Percentiles rank a stretch among this genome's conserved stretches.
Conservation (phyloP, 2,329 filamentous ascomycete genomes). For the Verticillium isaacii region DNA sequence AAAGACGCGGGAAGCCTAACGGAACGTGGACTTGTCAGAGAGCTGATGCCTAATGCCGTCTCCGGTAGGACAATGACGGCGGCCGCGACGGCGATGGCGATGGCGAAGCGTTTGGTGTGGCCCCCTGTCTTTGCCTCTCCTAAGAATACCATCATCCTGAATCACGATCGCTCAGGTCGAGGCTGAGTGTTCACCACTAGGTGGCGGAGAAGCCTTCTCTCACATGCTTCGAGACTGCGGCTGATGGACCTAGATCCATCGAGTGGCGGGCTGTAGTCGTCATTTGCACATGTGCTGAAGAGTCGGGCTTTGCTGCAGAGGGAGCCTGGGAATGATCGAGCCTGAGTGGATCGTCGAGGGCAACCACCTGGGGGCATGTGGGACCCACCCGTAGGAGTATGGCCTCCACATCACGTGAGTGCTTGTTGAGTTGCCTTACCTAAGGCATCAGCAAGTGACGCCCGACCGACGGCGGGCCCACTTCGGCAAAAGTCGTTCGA, state of each 20-base stretch:
- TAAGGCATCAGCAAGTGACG: not conserved
- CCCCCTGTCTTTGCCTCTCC: not conserved
- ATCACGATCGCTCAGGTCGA: not conserved
- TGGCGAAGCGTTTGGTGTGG: not conserved
- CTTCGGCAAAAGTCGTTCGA: not conserved
- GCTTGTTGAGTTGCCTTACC: not conserved
- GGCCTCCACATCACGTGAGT: not conserved
- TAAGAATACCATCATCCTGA: slow-evolving; percentile 2
- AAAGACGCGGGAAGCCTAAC: not conserved
- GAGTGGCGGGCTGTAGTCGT: not conserved
- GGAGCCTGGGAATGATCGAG: not conserved
- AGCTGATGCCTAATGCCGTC: not conserved
- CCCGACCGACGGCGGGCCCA: not conserved
- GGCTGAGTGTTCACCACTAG: not conserved
- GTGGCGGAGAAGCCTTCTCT: not conserved
- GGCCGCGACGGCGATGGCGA: not conserved
- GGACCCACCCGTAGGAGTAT: too few relatives aligned
- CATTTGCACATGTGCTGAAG: not conserved
- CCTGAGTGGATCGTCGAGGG: not conserved
- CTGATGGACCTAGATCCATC: not conserved
- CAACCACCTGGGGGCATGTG: not conserved
- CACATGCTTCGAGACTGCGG: not conserved
- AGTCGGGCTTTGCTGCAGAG: not conserved
- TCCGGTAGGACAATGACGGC: not conserved
- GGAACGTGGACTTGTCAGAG: not conserved